phyloP scores from a whole-genome alignment of 192 early-diverging fungal genomes.

The Backusella australiensis region DNA sequence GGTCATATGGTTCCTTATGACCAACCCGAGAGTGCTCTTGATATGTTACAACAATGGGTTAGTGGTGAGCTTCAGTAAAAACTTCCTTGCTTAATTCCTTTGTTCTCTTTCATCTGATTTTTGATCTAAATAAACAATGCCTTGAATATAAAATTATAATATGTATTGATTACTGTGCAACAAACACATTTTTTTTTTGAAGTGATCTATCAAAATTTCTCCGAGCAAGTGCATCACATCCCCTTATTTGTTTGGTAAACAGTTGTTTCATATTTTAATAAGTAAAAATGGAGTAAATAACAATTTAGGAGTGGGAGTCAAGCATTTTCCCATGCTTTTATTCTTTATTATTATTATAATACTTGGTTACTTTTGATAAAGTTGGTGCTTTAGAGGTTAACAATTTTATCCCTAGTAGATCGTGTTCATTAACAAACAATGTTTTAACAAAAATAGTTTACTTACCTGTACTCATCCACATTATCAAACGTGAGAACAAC shows the following conservation, averaged over 20 bases:
- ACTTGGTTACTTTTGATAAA: neutral
- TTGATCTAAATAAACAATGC: neutral
- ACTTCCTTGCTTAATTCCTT: neutral
- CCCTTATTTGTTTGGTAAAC: constrained; percentile 1
- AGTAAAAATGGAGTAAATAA: neutral
- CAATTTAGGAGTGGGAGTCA: neutral
- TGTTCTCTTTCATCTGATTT: constrained; percentile 1
- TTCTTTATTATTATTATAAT: neutral
- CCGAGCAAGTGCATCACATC: neutral
- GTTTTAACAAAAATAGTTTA: neutral
- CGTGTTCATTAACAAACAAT: neutral
- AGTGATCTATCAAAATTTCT: neutral
- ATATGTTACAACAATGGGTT: constrained; percentile 90
- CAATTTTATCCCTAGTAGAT: neutral
- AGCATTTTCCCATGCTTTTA: neutral
- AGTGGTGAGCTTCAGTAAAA: constrained; percentile 3
- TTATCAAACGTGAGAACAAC: constrained; percentile 13
- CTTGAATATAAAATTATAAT: neutral
- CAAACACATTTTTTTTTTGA: neutral
- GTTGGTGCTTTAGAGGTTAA: neutral
- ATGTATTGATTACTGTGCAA: neutral
- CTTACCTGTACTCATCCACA: constrained; percentile 8
- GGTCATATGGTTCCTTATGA: constrained; percentile 97
- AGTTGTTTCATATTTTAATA: neutral
- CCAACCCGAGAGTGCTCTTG: constrained; percentile 75